Conservation (phyloP, 2,329 filamentous ascomycete species). For the Diaporthe citri region DNA sequence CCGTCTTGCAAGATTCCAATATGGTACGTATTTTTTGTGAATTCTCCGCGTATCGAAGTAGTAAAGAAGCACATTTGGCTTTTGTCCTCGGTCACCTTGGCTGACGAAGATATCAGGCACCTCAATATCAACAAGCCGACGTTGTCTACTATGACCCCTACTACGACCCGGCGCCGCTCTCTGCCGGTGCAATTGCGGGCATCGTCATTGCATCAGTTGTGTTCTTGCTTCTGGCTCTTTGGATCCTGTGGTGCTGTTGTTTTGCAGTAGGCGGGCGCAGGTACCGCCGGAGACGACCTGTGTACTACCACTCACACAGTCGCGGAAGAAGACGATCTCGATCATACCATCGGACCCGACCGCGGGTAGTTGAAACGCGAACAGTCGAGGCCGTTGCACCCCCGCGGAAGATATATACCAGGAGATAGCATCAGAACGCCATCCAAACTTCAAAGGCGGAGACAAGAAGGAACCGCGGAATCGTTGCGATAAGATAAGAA, state of each 20-base stretch:
- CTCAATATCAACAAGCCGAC: slow-evolving; percentile 10
- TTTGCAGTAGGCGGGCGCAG: slow-evolving; percentile 5
- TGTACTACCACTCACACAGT: not conserved
- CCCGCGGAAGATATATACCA: not conserved
- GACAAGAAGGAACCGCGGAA: not conserved
- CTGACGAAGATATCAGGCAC: not conserved
- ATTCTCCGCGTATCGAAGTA: not conserved
- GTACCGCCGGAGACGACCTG: not conserved
- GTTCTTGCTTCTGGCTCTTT: not conserved
- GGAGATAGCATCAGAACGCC: not conserved
- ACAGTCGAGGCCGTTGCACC: not conserved
- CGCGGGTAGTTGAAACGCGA: not conserved
- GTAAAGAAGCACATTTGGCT: not conserved
- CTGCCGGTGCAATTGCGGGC: not conserved
- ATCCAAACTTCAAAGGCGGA: not conserved
- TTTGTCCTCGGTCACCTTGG: not conserved
- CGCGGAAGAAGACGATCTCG: slow-evolving; percentile 8
- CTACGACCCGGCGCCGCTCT: not conserved
- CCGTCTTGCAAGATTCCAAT: not conserved
- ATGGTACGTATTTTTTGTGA: not conserved
- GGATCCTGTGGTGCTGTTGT: slow-evolving; percentile 9
- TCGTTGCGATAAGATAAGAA: not conserved
- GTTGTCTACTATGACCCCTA: slow-evolving; percentile 18
- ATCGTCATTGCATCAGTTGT: slow-evolving; percentile 5
- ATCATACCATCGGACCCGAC: not conserved